These are phyloP conservation scores for Euryodendron excelsum DNA, from an alignment of 148 eudicot genomes.

Conservation along the genomic window DNA sequence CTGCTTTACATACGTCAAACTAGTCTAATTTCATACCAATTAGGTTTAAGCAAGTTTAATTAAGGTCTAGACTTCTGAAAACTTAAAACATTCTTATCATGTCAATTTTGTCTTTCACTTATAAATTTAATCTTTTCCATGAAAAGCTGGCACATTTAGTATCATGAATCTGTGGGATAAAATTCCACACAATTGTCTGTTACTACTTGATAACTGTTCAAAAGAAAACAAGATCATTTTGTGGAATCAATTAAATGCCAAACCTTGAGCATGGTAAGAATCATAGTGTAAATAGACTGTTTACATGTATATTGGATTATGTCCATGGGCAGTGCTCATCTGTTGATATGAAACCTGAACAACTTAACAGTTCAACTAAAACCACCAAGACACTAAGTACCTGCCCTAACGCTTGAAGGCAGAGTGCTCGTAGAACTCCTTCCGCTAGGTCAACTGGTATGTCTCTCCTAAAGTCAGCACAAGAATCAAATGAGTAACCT, in stretches of 20 bases:
- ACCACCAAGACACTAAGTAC: slow-evolving; percentile 33
- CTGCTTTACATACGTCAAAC: background rate
- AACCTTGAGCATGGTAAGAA: background rate
- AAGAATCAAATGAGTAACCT: slow-evolving; percentile 14
- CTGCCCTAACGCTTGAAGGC: slow-evolving; percentile 94
- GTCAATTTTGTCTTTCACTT: background rate
- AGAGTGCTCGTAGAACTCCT: slow-evolving; percentile 91
- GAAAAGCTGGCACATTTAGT: background rate
- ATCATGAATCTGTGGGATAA: background rate
- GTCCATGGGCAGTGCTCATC: background rate
- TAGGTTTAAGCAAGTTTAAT: background rate
- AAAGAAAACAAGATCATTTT: background rate
- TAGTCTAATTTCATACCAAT: too few species aligned
- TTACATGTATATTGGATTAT: background rate
- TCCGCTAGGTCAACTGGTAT: slow-evolving; percentile 95
- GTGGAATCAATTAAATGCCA: background rate
- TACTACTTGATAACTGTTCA: background rate
- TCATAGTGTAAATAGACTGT: background rate
- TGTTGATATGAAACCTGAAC: background rate
- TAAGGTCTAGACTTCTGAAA: background rate
- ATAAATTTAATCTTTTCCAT: background rate
- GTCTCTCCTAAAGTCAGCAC: slow-evolving; percentile 60
- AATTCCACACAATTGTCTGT: background rate
- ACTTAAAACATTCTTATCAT: background rate
- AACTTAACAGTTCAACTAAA: slow-evolving; percentile 13